Base-by-base conservation (phyloP, 495 filamentous ascomycete genomes). In the Lentithecium fluviatile region DNA sequence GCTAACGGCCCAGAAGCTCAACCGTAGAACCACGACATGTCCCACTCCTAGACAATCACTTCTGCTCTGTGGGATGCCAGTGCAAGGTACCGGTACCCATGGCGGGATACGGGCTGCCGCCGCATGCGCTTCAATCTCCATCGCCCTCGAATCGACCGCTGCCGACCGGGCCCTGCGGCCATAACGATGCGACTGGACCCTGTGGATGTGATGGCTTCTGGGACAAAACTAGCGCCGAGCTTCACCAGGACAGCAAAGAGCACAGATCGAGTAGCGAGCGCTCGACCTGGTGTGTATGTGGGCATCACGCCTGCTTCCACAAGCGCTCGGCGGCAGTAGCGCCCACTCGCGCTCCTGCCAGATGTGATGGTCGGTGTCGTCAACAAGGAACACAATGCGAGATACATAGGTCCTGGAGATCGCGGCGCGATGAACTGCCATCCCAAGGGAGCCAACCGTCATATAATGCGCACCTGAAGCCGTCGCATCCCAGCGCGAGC, bases 231-330 rank as follows among this genome's bases (percentile, higher is more conserved):
- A 73, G 42, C 45, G 62, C 52, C 59, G 71, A 67, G 55, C 38
- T 60, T 53, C 68, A 60, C 25, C 52, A 47, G 6, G 49, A 66
- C 50, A 60, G 70, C 60, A 56, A 69, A 56, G 64, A 54, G 57
- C 55, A 66, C 56, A 66, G 62, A 59, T 62, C 64, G 64, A 62
- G 66, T 26, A 60, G 59, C 4, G 73, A 74, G 21, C 69, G 77
- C 36, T 73, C 67, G n/a, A 77, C 76, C 45, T 79, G 80, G 71
- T 89, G 86, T 76, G 82, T 86, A 74, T 89, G 86, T 66, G 81
- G 80, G 13, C 86, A 89, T 70, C 86, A 89, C 77, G 86, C 85
- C 32, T 89, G 86, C 70, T 88, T 82, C 67, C 86, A 89, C 12
- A 24, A 32, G 23, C 36, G 37, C 17, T 54, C 54, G 17, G 40